Base-by-base conservation (phyloP, 305 asterid genomes). In the Fraxinus xanthoxyloides region DNA sequence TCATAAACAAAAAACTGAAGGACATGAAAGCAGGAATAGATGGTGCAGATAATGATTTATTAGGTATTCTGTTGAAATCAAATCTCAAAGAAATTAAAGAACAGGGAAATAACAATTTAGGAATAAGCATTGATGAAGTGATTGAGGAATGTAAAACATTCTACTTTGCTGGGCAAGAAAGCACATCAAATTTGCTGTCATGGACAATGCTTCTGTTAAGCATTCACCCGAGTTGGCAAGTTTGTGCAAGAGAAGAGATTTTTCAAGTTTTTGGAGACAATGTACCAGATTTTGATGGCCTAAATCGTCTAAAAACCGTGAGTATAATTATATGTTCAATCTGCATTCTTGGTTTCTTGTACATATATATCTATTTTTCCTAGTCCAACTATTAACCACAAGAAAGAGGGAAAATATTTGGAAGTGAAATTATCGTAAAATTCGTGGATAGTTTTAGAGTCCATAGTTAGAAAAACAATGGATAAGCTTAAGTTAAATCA, bases 81-180 rank as follows among this genome's bases (percentile, higher is more conserved):
- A 91, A 88, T 13, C 36, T 72, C 61, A 83, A 81, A 13, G 88
- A 86, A 79, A 85, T 85, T 0, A 17, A 75, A 82, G 87, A 88
- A 78, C 72, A 84, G 46, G 87, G 86, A 56, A 85, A 59, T 59
- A 5, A 72, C 30, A 73, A 69, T 0, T 36, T 10, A 1, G 92
- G 92, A n/a, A 86, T 90, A 90, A 90, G 84, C 77, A 84, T 79
- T n/a, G 87, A 89, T 74, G 91, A 90, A 43, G 87, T 89, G 72
- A 86, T 90, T 17, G 91, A 86, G 32, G 93, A 90, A 74, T 90
- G 93, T 88, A 87, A 89, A 75, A 3, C 77, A 0, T 85, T 90
- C 81, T 89, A 84, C 72, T 82, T 91, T 40, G 79, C 92, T 19
- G 94, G 91, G 3, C 91, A 88, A 82, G 90, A 91, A 46, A 78